Evolutionary conservation across 179 eudicot genomes (phyloP).

Genomic region (Actinidia chinensis): DNA sequence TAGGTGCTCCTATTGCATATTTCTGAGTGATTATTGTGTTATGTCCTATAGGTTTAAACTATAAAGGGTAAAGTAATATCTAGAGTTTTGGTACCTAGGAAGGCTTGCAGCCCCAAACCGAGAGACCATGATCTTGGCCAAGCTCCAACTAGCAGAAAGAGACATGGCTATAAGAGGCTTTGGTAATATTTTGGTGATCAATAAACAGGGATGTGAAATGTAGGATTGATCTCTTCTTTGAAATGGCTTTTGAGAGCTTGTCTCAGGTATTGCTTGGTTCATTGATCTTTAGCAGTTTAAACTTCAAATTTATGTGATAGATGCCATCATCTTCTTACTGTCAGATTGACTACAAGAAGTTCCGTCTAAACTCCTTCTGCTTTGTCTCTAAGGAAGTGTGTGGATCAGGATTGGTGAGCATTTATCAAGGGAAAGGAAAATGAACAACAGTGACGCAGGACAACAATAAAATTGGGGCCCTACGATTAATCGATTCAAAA

Average conservation of each 20-base stretch:
- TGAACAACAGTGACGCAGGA: too few species aligned
- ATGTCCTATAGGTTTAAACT: not conserved
- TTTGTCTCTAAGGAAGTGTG: too few species aligned
- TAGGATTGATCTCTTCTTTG: slow-evolving; percentile 97
- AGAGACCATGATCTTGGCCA: slow-evolving; percentile 92
- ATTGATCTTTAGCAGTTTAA: not conserved
- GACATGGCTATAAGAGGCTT: slow-evolving; percentile 98
- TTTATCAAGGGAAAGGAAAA: too few species aligned
- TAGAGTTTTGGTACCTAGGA: slow-evolving; percentile 45
- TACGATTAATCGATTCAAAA: too few species aligned
- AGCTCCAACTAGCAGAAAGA: slow-evolving; percentile 96
- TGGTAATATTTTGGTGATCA: slow-evolving; percentile 97
- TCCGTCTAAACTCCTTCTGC: not conserved
- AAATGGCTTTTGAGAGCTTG: slow-evolving; percentile 95
- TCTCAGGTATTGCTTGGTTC: slow-evolving; percentile 54
- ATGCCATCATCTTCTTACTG: not conserved
- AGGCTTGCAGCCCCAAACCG: slow-evolving; percentile 92
- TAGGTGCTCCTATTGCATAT: not conserved
- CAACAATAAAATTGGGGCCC: too few species aligned
- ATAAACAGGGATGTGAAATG: slow-evolving; percentile 94
- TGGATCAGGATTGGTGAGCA: too few species aligned
- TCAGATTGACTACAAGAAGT: not conserved
- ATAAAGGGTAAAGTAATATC: slow-evolving; percentile 11
- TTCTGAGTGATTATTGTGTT: not conserved
- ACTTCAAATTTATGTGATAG: not conserved